Evolutionary conservation across 345 rosid genomes (phyloP), one percentile per base, ranked within the genome.

Genomic region (Lenwebbia sp.): DNA sequence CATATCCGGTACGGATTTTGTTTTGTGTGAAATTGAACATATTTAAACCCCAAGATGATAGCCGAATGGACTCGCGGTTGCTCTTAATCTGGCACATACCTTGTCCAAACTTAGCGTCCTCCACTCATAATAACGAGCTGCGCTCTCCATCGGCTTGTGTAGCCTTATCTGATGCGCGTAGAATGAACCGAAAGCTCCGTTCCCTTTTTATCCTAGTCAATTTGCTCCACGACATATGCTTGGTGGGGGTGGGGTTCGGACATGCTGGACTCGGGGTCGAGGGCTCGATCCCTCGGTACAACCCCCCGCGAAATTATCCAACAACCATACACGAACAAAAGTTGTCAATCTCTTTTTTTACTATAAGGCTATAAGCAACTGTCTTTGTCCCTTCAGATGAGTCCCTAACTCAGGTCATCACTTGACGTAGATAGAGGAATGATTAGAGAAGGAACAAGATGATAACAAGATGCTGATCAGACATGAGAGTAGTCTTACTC

Each of bases 21-120:
- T 47, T 47, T 8, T 47, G 50, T 7, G 1, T 33, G 44, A 65
- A 65, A 65, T 65, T 65, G 23, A 33, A 33, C 78, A 33, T 65
- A 33, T 33, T 65, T 65, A 1, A 65, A 5, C 25, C 78, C 44
- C 78, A 17, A 19, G 0, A 9, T 65, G 25, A 65, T 65, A 33
- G 44, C 25, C 40, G 3, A 8, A 33, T 17, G 76, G 44, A 65
- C 11, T 65, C 0, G 6, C 0, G 0, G 44, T 22, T 33, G 44
- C 78, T 33, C 44, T 65, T 9, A 65, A 65, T 65, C 78, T 5
- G 21, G 78, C 33, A 33, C 44, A 8, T 33, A 33, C 78, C 0
- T 28, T 3, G 74, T 28, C 28, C 10, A 10, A 60, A 60, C 40
- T 2, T n/a, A n/a, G 70, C 37, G 13, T 60, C 75, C 75, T 8